Base-by-base conservation (phyloP, 2,329 filamentous ascomycete genomes). In the Ambrosiella xylebori region DNA sequence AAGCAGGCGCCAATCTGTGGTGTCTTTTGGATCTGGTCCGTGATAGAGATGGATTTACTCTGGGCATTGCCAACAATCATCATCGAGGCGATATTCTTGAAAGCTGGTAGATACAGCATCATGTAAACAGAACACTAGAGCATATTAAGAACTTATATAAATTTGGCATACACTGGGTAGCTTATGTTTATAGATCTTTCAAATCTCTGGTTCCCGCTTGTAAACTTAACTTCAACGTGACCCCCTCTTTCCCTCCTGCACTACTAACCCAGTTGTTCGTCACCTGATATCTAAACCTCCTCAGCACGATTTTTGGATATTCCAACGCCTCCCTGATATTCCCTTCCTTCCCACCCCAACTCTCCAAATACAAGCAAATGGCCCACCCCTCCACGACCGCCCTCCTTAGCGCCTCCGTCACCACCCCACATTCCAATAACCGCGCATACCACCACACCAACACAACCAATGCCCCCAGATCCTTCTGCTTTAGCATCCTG, bases 11-110 rank as follows among this genome's bases (percentile, higher is more conserved):
- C 93, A n/a, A 83, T 89, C 4, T 69, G 96, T 12, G 93, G 88
- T 0, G 91, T 87, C 45, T 69, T 97, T 15, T 97, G 91, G 90
- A 78, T 97, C 3, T 97, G 91, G 89, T 82, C 85, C 38, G 84
- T 97, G 19, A 77, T 97, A 52, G 93, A 98, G 72, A 77, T 96
- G 71, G 78, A 88, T 58, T 72, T 95, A 45, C 65, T 74, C 0
- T 82, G 79, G 65, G 86, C 86, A 0, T 71, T 84, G 1, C 63
- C 70, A 11, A 84, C 80, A 63, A 66, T 84, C 40, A 66, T 68
- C 2, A 63, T 70, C 1, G 71, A 73, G 1, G 73, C 65, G 1
- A 66, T 63, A 3, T 83, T 75, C 62, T 65, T 78, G 35, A 74
- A 72, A 67, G 65, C 68, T 35, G 71, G 72, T 15, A 79, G 76